Percentiles rank a stretch among this genome's conserved stretches.
Evolutionary conservation across 192 early-diverging fungal species (phyloP).

Genomic region (Coemansia sp.): DNA sequence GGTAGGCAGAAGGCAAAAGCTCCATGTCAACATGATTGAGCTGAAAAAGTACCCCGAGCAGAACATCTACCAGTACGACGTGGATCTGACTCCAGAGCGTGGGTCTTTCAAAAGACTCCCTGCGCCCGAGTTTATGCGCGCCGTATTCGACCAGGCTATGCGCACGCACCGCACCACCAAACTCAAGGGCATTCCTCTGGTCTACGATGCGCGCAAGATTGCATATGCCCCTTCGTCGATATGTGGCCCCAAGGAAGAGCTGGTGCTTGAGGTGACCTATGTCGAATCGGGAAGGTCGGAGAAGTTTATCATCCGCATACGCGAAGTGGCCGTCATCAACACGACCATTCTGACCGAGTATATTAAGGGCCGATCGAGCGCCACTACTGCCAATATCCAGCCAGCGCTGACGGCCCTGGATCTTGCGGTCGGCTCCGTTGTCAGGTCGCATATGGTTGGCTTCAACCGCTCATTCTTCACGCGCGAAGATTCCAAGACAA

Average conservation of each 20-base stretch:
- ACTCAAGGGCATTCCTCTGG: conserved; percentile 62
- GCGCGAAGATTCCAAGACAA: conserved; percentile 54
- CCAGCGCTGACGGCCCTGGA: conserved; percentile 71
- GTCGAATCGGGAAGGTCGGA: conserved; percentile 46
- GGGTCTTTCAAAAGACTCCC: conserved; percentile 34
- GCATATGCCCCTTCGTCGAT: conserved; percentile 79
- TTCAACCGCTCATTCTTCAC: conserved; percentile 93
- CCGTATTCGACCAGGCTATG: conserved; percentile 62
- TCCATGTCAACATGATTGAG: conserved; percentile 78
- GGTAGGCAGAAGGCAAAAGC: conserved; percentile 43
- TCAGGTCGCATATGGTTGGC: conserved; percentile 75
- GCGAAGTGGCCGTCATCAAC: conserved; percentile 59
- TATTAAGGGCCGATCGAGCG: conserved; percentile 15
- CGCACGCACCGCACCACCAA: conserved; percentile 48
- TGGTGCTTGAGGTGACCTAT: conserved; percentile 58
- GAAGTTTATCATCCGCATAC: conserved; percentile 59
- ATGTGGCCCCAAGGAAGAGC: conserved; percentile 62
- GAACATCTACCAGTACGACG: conserved; percentile 87
- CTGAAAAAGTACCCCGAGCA: conserved; percentile 62
- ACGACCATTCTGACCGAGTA: conserved; percentile 46
- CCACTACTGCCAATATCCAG: conserved; percentile 27
- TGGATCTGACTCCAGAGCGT: conserved; percentile 65
- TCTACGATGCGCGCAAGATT: conserved; percentile 85
- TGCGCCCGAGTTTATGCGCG: conserved; percentile 62
- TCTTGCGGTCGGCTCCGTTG: conserved; percentile 77